Conservation (phyloP, 257 asterid genomes). For the Gynochthodes officinalis region DNA sequence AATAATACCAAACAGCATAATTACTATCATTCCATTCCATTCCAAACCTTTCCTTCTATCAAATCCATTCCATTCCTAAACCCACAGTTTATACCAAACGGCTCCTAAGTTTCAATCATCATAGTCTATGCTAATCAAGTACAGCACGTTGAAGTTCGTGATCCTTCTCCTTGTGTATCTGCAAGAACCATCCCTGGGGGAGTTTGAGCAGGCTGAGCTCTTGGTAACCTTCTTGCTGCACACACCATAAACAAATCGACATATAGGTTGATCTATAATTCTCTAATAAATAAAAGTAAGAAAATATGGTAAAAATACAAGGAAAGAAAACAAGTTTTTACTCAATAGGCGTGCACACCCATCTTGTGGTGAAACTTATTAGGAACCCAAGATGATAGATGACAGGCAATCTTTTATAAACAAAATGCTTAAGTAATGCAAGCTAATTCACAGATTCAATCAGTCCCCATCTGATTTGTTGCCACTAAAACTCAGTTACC, state of each 20-base stretch:
- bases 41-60: no score
- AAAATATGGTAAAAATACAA: not conserved
- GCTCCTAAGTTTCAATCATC: not conserved
- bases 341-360: no score
- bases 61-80: no score
- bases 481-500: not conserved
- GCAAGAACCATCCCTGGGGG: constrained; percentile 76
- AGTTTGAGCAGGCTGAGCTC: constrained; percentile 67
- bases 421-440: not conserved
- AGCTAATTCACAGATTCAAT: not conserved
- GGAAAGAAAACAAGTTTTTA: not conserved
- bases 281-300: not conserved
- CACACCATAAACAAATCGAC: not conserved
- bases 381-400: not conserved
- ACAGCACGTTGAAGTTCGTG: constrained; percentile 61
- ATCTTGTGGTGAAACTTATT: not conserved
- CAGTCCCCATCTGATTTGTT: not conserved
- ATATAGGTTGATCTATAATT: not conserved
- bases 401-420: not conserved
- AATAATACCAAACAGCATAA: no score
- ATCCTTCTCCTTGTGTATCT: constrained; percentile 64
- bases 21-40: no score
- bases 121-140: constrained; percentile 17
- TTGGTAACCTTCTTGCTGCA: constrained; percentile 71
- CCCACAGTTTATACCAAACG: no score